Evolutionary conservation across 2,329 filamentous ascomycete species (phyloP).

Genomic region (Penicillium psychrosexuale): DNA sequence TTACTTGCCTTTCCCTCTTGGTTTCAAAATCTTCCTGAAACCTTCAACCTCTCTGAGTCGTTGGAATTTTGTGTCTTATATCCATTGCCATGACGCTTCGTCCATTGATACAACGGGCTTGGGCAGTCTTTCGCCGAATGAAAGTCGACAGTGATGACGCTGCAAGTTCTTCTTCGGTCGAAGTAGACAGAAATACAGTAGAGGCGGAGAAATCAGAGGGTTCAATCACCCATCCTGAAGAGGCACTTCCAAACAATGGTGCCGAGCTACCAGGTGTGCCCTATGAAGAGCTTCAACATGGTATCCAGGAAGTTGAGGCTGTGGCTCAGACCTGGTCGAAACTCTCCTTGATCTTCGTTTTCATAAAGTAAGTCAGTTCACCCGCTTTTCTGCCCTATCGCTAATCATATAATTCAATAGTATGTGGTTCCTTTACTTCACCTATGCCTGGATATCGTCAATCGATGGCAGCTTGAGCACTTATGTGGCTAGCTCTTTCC

Average conservation of each 20-base stretch:
- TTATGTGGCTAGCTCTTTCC: constrained; percentile 20
- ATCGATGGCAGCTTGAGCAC: constrained; percentile 16
- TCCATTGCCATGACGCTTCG: constrained; percentile 1
- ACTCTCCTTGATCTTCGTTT: constrained; percentile 15
- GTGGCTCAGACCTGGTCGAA: constrained; percentile 47
- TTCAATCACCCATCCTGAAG: background rate
- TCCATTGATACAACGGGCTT: constrained; percentile 8
- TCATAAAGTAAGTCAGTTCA: constrained; percentile 15
- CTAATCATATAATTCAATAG: constrained; percentile 6
- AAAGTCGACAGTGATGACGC: constrained; percentile 2
- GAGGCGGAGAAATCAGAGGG: background rate
- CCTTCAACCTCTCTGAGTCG: background rate
- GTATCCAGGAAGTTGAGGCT: constrained; percentile 49
- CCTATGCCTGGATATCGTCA: constrained; percentile 17
- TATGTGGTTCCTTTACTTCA: constrained; percentile 24
- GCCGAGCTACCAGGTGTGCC: constrained; percentile 6
- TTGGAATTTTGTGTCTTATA: background rate
- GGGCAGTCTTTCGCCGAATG: constrained; percentile 6
- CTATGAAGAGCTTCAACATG: constrained; percentile 31
- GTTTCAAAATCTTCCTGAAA: background rate
- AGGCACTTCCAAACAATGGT: constrained; percentile 7
- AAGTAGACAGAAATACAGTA: background rate
- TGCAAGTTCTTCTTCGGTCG: background rate
- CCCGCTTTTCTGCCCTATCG: background rate
- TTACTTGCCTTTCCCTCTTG: background rate